A percentile compares a stretch with the other conserved stretches of the same genome.
These are phyloP conservation scores for Ceratopteris richardii DNA, from an alignment of 75 land plant species.

Conservation along the genomic window DNA sequence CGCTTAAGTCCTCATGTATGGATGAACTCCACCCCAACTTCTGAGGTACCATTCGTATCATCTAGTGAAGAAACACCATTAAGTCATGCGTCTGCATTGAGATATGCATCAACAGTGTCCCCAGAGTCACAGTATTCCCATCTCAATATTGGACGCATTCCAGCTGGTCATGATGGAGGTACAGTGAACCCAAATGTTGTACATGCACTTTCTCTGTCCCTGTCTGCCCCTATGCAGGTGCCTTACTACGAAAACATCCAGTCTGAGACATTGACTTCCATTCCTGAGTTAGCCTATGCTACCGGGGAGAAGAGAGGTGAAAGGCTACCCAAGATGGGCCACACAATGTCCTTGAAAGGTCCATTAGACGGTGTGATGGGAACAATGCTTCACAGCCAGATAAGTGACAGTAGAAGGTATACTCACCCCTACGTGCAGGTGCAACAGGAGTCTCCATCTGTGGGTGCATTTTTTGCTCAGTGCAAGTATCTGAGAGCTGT, in stretches of 20 bases:
- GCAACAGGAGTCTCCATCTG: neutral
- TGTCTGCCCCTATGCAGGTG: no score
- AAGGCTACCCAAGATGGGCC: no score
- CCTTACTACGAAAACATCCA: no score
- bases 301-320: no score
- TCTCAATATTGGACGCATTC: neutral
- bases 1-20: neutral
- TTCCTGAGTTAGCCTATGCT: no score
- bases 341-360: no score
- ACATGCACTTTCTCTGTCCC: no score
- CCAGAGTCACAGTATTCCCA: neutral
- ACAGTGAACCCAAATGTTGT: no score
- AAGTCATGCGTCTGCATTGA: neutral
- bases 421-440: neutral
- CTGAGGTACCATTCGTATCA: neutral
- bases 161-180: no score
- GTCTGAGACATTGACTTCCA: no score
- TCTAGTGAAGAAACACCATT: neutral
- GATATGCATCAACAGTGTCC: neutral
- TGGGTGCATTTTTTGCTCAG: slow-evolving; percentile 7
- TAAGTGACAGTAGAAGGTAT: neutral
- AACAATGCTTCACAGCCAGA: neutral
- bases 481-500: slow-evolving; percentile 44
- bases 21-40: neutral
- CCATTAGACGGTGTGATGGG: no score